Conservation (phyloP, 2,329 filamentous ascomycete species). For the Diaporthe sp. region DNA sequence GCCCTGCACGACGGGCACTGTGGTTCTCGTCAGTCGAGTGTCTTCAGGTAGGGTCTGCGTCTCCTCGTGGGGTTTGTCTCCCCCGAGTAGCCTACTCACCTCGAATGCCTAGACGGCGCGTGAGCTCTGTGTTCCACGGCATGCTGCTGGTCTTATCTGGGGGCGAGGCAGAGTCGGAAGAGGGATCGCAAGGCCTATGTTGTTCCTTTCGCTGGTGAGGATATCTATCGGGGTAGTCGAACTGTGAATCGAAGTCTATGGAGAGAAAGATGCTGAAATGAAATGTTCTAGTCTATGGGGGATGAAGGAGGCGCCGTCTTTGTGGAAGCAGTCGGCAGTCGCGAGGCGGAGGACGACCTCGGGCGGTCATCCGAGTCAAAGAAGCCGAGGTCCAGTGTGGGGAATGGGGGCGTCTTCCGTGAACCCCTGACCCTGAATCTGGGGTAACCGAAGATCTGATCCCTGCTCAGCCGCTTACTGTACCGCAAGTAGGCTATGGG, state of each 20-base stretch:
- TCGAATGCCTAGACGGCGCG: slow-evolving; percentile 38
- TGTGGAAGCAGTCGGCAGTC: neutral
- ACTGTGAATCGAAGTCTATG: neutral
- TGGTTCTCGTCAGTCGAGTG: slow-evolving; percentile 42
- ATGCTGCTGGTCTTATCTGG: slow-evolving; percentile 29
- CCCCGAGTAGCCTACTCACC: slow-evolving; percentile 26
- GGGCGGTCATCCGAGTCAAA: slow-evolving; percentile 21
- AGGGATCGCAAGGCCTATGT: neutral
- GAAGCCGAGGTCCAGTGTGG: slow-evolving; percentile 38
- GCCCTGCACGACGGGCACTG: slow-evolving; percentile 86
- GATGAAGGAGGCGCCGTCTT: neutral
- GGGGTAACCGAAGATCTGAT: slow-evolving; percentile 21
- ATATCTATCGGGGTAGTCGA: neutral
- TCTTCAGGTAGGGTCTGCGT: neutral
- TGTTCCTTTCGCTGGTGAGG: neutral
- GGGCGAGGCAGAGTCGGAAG: neutral
- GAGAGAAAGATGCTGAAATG: neutral
- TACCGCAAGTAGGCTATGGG: neutral
- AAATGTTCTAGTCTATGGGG: slow-evolving; percentile 1
- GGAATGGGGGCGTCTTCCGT: slow-evolving; percentile 4
- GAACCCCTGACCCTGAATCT: slow-evolving; percentile 24
- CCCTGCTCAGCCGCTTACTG: slow-evolving; percentile 16
- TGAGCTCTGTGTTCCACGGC: slow-evolving; percentile 41
- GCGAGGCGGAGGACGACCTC: neutral
- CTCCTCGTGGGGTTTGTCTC: neutral